Evolutionary conservation across 805 yeast species (phyloP), one percentile per base, ranked within the genome.

Genomic region (Brettanomyces nanus): DNA sequence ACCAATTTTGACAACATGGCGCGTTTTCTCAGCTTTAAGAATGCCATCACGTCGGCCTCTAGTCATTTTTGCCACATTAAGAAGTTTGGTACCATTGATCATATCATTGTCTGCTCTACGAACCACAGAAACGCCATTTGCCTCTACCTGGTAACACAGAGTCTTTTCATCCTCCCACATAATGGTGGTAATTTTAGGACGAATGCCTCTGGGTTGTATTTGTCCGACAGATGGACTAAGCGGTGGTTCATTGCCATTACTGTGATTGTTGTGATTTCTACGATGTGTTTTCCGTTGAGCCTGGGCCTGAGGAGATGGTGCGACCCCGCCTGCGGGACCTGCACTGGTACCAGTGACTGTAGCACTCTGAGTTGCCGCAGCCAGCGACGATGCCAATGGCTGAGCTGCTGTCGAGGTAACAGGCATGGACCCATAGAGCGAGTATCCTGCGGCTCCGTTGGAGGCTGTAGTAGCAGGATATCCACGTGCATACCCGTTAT

Each of bases 131-230:
- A 78, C 78, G 38, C 77, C 77, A 50, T 77, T 75, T 35, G 81
- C 78, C 43, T 78, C 85, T 35, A 78, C 85, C 54, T 78, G 85
- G 56, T 78, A 78, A 51, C 85, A 78, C 31, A 78, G 61, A 1
- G 85, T 78, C 47, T 75, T 75, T 49, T 78, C 85, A 52, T 78
- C 85, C 57, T 78, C 85, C 85, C 85, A 78, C 77, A 77, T 76
- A 10, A 83, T 77, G 19, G 85, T 78, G 33, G 84, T 77, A 40
- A 78, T 77, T 44, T 80, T 65, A 3, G 66, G 85, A 25, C 81
- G 61, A 36, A 65, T 56, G 10, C 66, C 66, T 7, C 60, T 58
- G 1, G 68, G 68, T 44, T 59, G 67, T 19, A 62, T 42, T 43
- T 63, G 68, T 5, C 68, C 68, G 9, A 58, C 59, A 6, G 48